These are phyloP conservation scores for Penicillium glabrum DNA, from an alignment of 2,329 filamentous ascomycete species.

Conservation along the genomic window DNA sequence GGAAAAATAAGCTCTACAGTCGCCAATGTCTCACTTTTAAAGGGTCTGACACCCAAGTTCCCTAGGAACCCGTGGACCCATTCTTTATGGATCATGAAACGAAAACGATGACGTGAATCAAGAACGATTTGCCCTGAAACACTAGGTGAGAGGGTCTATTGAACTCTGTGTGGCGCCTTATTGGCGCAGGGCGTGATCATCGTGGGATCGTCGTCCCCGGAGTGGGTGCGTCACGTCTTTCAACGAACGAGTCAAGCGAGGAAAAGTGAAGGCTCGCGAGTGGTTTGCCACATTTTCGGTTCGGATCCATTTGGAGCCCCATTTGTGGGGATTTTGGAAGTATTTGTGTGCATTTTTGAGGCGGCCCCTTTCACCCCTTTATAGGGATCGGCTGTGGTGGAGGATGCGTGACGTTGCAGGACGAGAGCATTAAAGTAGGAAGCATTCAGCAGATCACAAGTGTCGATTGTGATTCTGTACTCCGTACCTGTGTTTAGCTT, in stretches of 20 bases:
- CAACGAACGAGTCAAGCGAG: conserved; percentile 1
- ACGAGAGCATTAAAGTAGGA: not conserved
- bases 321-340: conserved; percentile 1
- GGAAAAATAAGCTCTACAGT: not conserved
- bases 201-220: conserved; percentile 9
- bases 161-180: conserved; percentile 4
- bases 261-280: not conserved
- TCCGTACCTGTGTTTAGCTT: too few species aligned
- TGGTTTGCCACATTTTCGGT: conserved; percentile 7
- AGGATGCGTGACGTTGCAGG: not conserved
- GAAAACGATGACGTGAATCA: conserved; percentile 10
- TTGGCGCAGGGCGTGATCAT: conserved; percentile 3
- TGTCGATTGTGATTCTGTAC: too few species aligned
- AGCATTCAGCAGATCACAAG: too few species aligned
- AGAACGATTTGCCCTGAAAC: conserved; percentile 14
- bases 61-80: conserved; percentile 8
- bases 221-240: conserved; percentile 4
- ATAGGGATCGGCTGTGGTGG: conserved; percentile 1
- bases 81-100: conserved; percentile 11
- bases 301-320: not conserved
- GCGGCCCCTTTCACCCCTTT: conserved; percentile 4
- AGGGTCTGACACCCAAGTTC: not conserved
- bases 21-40: conserved; percentile 7
- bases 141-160: conserved; percentile 13
- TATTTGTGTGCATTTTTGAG: conserved; percentile 5